phyloP scores from a whole-genome alignment of 169 alveolate genomes.

The Plasmodium vivax region DNA sequence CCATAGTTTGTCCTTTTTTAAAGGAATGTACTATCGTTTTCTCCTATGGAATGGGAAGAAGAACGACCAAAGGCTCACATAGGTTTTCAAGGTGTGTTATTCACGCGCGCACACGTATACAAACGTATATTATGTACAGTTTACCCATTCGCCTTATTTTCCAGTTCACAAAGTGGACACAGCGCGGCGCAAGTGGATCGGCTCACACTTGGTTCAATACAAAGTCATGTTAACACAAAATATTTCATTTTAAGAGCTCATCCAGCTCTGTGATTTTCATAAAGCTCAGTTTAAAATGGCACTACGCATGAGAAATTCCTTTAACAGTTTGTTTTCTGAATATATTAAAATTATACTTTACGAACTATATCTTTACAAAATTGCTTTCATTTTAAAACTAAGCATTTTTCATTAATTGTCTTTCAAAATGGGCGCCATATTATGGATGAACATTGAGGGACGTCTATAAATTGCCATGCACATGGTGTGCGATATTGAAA shows the following conservation, averaged over 20 bases:
- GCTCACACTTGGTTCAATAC: neutral
- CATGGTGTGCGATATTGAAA: too few species aligned
- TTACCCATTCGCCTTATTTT: neutral
- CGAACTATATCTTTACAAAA: too few species aligned
- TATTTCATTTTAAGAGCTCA: neutral
- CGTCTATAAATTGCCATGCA: too few species aligned
- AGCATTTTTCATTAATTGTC: too few species aligned
- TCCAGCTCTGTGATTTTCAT: too few species aligned
- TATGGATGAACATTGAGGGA: too few species aligned
- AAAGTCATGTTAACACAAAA: neutral
- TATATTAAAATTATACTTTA: too few species aligned
- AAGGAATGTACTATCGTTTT: neutral
- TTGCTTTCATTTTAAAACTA: too few species aligned
- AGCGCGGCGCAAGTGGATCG: neutral
- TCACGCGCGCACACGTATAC: neutral
- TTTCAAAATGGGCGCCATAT: too few species aligned
- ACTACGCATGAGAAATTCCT: too few species aligned
- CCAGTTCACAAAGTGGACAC: neutral
- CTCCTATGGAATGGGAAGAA: neutral
- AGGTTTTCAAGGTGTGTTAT: neutral
- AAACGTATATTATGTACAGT: neutral
- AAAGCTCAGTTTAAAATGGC: too few species aligned
- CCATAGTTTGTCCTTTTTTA: neutral
- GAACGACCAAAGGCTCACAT: neutral
- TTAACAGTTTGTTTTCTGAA: too few species aligned